Evolutionary conservation across 176 grass and related monocot genomes (phyloP).

Genomic region (Metroxylon sagu): DNA sequence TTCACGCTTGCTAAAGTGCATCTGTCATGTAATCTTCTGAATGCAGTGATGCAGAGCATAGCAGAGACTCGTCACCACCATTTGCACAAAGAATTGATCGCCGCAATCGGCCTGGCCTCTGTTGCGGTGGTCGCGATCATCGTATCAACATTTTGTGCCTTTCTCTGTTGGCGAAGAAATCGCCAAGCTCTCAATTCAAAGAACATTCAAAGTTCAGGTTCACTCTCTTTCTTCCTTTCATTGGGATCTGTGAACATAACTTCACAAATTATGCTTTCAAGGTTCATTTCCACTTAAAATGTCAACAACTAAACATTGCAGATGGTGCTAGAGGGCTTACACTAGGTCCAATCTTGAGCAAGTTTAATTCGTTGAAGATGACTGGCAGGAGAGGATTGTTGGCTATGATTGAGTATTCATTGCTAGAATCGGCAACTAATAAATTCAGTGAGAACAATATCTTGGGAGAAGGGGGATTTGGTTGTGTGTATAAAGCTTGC

Average conservation of each 20-base stretch:
- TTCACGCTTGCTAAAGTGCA: too few relatives aligned
- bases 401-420: constrained; percentile 61
- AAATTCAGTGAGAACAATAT: constrained; percentile 70
- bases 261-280: too few relatives aligned
- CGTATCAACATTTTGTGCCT: constrained; percentile 51
- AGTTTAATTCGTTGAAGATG: constrained; percentile 56
- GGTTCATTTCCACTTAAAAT: too few relatives aligned
- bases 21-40: background rate
- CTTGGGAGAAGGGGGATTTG: constrained; percentile 73
- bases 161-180: constrained; percentile 57
- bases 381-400: constrained; percentile 52
- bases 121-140: constrained; percentile 57
- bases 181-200: constrained; percentile 33
- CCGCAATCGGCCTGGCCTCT: constrained; percentile 48
- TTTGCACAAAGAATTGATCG: constrained; percentile 60
- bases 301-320: constrained; percentile 7
- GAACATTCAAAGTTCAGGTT: constrained; percentile 50
- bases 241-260: too few relatives aligned
- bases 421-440: constrained; percentile 51
- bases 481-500: constrained; percentile 63
- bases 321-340: constrained; percentile 45
- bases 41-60: constrained; percentile 43
- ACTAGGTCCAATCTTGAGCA: constrained; percentile 61
- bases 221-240: too few relatives aligned
- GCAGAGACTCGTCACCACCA: constrained; percentile 36